These are phyloP conservation scores for Talaromyces sp. DNA, from an alignment of 2,329 filamentous ascomycete genomes.

Conservation along the genomic window DNA sequence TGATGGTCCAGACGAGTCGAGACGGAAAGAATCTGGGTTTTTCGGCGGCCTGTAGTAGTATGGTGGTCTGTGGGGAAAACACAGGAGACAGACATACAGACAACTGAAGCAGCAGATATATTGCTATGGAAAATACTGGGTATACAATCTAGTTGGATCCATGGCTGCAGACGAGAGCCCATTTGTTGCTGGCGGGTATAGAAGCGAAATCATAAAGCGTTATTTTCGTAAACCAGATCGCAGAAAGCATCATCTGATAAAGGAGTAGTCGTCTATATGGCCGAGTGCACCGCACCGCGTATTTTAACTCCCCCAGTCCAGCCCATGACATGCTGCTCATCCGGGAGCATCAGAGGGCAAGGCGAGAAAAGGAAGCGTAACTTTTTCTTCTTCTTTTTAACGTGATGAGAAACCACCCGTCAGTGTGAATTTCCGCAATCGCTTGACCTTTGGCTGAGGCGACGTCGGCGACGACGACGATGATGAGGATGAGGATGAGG, in stretches of 20 bases:
- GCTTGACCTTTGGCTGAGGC: conserved; percentile 3
- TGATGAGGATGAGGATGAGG: not conserved
- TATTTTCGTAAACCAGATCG: not conserved
- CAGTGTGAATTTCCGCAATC: conserved; percentile 7
- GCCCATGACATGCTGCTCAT: not conserved
- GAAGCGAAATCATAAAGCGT: not conserved
- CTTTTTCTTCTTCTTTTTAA: not conserved
- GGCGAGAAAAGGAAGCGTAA: too few species aligned
- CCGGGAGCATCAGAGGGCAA: not conserved
- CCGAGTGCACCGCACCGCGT: not conserved
- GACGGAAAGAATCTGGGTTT: not conserved
- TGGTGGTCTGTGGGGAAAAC: too few species aligned
- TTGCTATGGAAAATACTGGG: not conserved
- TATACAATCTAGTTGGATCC: not conserved
- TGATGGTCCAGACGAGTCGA: not conserved
- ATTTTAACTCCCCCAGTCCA: not conserved
- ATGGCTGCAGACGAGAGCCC: not conserved
- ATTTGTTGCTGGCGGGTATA: not conserved
- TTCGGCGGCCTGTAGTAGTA: not conserved
- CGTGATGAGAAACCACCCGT: conserved; percentile 3
- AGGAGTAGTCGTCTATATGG: not conserved
- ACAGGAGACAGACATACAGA: not conserved
- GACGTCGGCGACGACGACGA: not conserved
- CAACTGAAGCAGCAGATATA: not conserved
- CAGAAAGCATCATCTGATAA: not conserved